phyloP scores from a whole-genome alignment of 495 filamentous ascomycete genomes.

The Penicillium lividum region DNA sequence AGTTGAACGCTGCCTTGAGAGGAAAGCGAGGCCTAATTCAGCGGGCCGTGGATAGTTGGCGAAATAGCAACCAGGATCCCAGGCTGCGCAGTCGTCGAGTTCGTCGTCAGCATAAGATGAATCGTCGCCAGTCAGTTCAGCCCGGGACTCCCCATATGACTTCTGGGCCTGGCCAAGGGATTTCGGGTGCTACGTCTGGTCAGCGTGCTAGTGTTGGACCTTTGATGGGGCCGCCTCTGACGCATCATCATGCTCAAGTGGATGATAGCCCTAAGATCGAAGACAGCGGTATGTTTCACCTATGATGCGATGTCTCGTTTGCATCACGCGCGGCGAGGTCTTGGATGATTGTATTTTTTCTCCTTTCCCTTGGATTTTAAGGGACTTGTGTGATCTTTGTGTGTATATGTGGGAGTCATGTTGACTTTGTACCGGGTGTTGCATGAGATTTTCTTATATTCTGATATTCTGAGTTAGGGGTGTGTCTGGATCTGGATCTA shows the following conservation, averaged over 20 bases:
- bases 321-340: slow-evolving; percentile 20
- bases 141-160: slow-evolving; percentile 53
- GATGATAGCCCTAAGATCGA: slow-evolving; percentile 73
- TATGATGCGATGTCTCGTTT: slow-evolving; percentile 46
- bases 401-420: neutral
- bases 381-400: neutral
- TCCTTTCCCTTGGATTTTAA: neutral
- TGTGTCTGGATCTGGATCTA: neutral
- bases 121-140: slow-evolving; percentile 63
- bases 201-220: slow-evolving; percentile 55
- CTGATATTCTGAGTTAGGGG: neutral
- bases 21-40: slow-evolving; percentile 96
- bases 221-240: slow-evolving; percentile 65
- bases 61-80: slow-evolving; percentile 97
- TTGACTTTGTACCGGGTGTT: neutral
- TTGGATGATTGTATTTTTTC: slow-evolving; percentile 25
- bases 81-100: slow-evolving; percentile 87
- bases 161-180: slow-evolving; percentile 24
- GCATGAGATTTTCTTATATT: neutral
- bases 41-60: slow-evolving; percentile 95
- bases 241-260: slow-evolving; percentile 81
- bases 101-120: slow-evolving; percentile 92
- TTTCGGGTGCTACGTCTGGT: slow-evolving; percentile 40
- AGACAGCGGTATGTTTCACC: slow-evolving; percentile 92
- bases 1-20: slow-evolving; percentile 84